These are phyloP conservation scores for Xylariaceae sp. DNA, from an alignment of 2,329 filamentous ascomycete genomes.

Conservation along the genomic window DNA sequence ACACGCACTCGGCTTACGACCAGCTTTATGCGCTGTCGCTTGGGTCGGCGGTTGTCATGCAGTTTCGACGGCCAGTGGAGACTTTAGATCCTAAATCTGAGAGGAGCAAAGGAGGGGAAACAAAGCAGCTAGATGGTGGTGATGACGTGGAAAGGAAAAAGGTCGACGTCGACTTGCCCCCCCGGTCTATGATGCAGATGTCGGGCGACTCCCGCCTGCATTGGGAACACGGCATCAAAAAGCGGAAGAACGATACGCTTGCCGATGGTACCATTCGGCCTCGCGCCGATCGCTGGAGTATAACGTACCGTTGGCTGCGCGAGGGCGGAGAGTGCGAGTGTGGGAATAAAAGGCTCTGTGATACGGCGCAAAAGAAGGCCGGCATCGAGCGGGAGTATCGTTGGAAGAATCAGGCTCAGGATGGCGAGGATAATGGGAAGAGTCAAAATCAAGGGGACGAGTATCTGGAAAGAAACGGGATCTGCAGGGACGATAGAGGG, in stretches of 20 bases:
- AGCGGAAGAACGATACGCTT: conserved; percentile 48
- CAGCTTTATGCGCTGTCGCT: conserved; percentile 27
- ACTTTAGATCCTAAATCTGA: not conserved
- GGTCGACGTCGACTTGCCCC: conserved; percentile 41
- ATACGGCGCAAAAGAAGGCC: conserved; percentile 44
- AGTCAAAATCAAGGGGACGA: too few relatives aligned
- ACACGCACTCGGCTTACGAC: conserved; percentile 48
- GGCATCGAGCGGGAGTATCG: conserved; percentile 49
- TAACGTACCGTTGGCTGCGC: conserved; percentile 53
- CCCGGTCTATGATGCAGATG: conserved; percentile 50
- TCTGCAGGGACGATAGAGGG: not conserved
- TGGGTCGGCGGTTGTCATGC: conserved; percentile 23
- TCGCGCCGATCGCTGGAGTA: conserved; percentile 47
- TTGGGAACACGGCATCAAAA: conserved; percentile 54
- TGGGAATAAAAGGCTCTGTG: conserved; percentile 46
- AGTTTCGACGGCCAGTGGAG: conserved; percentile 22
- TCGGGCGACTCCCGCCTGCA: conserved; percentile 46
- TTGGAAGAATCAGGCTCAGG: conserved; percentile 35
- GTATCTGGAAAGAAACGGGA: not conserved
- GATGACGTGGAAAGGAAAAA: not conserved
- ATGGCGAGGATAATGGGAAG: not conserved
- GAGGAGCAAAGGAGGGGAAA: not conserved
- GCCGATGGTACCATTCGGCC: conserved; percentile 42
- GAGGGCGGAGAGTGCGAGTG: conserved; percentile 46
- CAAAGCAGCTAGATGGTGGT: not conserved